phyloP scores from a whole-genome alignment of 495 filamentous ascomycete genomes.

The Rhizodiscina lignyota region DNA sequence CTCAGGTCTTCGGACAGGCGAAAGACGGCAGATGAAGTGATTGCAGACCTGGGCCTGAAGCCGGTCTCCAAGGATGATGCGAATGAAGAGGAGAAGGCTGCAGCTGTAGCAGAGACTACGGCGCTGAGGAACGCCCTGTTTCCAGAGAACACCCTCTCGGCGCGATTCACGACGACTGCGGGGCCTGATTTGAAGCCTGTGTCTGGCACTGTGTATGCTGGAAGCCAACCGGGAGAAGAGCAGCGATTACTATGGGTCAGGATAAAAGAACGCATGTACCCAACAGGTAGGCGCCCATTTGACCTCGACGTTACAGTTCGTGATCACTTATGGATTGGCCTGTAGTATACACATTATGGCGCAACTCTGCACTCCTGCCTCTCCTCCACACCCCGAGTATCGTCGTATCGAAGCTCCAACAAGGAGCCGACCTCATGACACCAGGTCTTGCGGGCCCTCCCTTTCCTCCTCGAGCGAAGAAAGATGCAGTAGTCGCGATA shows the following conservation, averaged over 20 bases:
- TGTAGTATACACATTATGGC: constrained; percentile 49
- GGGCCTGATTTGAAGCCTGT: constrained; percentile 49
- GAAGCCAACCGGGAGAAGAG: constrained; percentile 31
- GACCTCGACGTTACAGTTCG: not conserved
- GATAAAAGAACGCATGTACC: constrained; percentile 47
- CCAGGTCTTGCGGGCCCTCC: constrained; percentile 57
- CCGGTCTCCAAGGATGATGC: constrained; percentile 21
- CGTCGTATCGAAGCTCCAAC: constrained; percentile 46
- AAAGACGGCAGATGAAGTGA: constrained; percentile 54
- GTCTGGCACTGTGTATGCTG: constrained; percentile 49
- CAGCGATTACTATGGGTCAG: constrained; percentile 56
- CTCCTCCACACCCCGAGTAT: constrained; percentile 44
- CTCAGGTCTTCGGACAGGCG: constrained; percentile 56
- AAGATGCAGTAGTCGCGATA: constrained; percentile 47
- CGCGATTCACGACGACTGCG: constrained; percentile 52
- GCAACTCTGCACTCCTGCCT: constrained; percentile 42
- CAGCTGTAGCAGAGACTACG: constrained; percentile 29
- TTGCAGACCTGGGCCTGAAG: constrained; percentile 40
- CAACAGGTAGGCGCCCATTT: constrained; percentile 24
- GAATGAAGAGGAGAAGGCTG: constrained; percentile 22
- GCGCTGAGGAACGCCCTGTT: constrained; percentile 44
- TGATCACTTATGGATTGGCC: not conserved
- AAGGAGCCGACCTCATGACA: constrained; percentile 60
- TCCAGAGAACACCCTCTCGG: constrained; percentile 46
- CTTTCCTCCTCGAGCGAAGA: constrained; percentile 43